Conservation (phyloP, 371 early-diverging fungal genomes). For the Mortierella polycephala region DNA sequence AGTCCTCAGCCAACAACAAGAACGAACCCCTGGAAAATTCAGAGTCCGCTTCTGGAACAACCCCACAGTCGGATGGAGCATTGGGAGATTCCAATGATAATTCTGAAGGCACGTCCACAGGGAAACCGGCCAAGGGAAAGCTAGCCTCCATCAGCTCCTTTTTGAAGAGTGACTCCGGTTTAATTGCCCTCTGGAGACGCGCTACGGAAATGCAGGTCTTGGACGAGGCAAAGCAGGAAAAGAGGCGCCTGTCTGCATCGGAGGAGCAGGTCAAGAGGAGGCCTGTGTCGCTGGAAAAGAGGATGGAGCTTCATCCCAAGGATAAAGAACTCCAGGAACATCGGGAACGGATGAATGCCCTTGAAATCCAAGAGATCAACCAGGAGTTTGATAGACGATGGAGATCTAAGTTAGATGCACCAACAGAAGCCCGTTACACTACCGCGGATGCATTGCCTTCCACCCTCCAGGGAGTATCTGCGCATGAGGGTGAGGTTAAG, state of each 20-base stretch:
- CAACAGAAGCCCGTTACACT: neutral
- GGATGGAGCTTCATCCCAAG: slow-evolving; percentile 22
- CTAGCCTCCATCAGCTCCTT: slow-evolving; percentile 48
- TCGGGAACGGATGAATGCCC: slow-evolving; percentile 41
- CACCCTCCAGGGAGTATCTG: neutral
- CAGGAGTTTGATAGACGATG: slow-evolving; percentile 48
- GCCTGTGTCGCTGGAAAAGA: slow-evolving; percentile 7
- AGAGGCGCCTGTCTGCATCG: slow-evolving; percentile 23
- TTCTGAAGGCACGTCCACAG: neutral
- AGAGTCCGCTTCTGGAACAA: too few relatives aligned
- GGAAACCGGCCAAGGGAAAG: slow-evolving; percentile 9
- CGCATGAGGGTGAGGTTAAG: neutral
- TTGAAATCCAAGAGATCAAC: slow-evolving; percentile 50
- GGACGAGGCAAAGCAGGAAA: slow-evolving; percentile 44
- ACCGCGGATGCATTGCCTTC: neutral
- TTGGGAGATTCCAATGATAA: neutral
- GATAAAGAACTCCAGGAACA: slow-evolving; percentile 32
- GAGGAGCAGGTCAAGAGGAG: slow-evolving; percentile 18
- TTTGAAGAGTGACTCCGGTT: slow-evolving; percentile 50
- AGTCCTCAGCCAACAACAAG: too few relatives aligned
- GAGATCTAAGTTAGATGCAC: slow-evolving; percentile 20
- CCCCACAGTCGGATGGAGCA: neutral
- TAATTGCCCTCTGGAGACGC: slow-evolving; percentile 47
- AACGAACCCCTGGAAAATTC: too few relatives aligned
- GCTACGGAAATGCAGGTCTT: slow-evolving; percentile 52